These are phyloP conservation scores for Pseudoneurospora amorphoporcata DNA, from an alignment of 495 filamentous ascomycete genomes.

Conservation along the genomic window DNA sequence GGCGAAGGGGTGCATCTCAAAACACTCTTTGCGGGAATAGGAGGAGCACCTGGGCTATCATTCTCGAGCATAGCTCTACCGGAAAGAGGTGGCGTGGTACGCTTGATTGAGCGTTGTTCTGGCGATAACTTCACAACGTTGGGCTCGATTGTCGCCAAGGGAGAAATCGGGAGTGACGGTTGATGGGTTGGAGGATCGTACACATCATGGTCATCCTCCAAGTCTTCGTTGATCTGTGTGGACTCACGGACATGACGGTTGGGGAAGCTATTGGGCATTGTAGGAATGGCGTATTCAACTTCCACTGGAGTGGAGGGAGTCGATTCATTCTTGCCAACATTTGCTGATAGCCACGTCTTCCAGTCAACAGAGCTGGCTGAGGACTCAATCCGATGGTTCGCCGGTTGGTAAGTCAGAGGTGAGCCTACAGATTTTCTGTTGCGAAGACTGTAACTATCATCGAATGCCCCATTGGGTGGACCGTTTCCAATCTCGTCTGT, in stretches of 20 bases:
- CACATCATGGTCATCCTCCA: conserved; percentile 14
- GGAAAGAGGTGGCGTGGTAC: conserved; percentile 7
- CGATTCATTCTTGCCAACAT: conserved; percentile 39
- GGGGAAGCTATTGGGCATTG: conserved; percentile 20
- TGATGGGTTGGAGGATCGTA: conserved; percentile 9
- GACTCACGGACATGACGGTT: conserved; percentile 48
- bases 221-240: conserved; percentile 48
- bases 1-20: conserved; percentile 12
- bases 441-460: neutral
- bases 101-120: conserved; percentile 6
- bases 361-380: conserved; percentile 40
- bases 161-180: conserved; percentile 12
- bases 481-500: conserved; percentile 12
- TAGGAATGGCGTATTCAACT: conserved; percentile 27
- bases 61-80: conserved; percentile 7
- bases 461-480: neutral
- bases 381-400: conserved; percentile 25
- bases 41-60: conserved; percentile 10
- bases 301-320: conserved; percentile 15
- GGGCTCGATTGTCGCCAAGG: conserved; percentile 13
- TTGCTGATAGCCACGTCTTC: conserved; percentile 43
- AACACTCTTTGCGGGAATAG: conserved; percentile 18
- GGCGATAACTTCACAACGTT: conserved; percentile 15
- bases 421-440: neutral
- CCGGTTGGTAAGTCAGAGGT: conserved; percentile 13